Evolutionary conservation across 1,139 yeast genomes (phyloP).

Genomic region (Nadsonia commutata): DNA sequence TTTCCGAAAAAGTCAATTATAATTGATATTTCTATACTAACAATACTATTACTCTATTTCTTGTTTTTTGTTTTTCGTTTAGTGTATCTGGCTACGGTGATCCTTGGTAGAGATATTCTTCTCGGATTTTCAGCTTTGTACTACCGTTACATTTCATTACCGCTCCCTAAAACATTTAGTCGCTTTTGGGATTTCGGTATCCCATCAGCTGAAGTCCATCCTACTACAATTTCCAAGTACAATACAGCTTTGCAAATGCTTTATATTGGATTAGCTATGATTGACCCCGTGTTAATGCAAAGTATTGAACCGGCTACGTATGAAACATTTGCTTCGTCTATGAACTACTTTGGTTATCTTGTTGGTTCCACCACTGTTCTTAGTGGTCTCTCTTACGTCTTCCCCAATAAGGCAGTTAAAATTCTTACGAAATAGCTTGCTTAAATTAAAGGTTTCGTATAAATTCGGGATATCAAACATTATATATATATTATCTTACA

Average conservation of each 20-base stretch:
- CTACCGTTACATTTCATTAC: slow-evolving; percentile 59
- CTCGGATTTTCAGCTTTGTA: slow-evolving; percentile 64
- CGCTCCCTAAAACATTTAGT: slow-evolving; percentile 56
- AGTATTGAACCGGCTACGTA: slow-evolving; percentile 16
- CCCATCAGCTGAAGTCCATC: slow-evolving; percentile 80
- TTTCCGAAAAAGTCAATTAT: no score
- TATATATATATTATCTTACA: no score
- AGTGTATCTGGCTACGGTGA: slow-evolving; percentile 48
- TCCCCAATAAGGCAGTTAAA: slow-evolving; percentile 53
- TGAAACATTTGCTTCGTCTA: slow-evolving; percentile 11
- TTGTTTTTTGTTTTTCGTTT: no score
- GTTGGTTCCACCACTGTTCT: slow-evolving; percentile 67
- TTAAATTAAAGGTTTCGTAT: no score
- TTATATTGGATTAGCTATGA: slow-evolving; percentile 63
- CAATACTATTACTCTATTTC: not conserved
- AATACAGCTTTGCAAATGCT: slow-evolving; percentile 90
- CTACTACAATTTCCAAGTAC: slow-evolving; percentile 73
- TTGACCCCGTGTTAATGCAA: slow-evolving; percentile 42
- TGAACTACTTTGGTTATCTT: slow-evolving; percentile 32
- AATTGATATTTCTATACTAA: no score
- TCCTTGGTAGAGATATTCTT: slow-evolving; percentile 73
- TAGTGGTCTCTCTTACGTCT: slow-evolving; percentile 67
- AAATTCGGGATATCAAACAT: no score
- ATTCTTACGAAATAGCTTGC: slow-evolving; percentile 19
- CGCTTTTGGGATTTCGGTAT: slow-evolving; percentile 65